These are phyloP conservation scores for Penstemon eatonii DNA, from an alignment of 257 asterid species.

Conservation along the genomic window DNA sequence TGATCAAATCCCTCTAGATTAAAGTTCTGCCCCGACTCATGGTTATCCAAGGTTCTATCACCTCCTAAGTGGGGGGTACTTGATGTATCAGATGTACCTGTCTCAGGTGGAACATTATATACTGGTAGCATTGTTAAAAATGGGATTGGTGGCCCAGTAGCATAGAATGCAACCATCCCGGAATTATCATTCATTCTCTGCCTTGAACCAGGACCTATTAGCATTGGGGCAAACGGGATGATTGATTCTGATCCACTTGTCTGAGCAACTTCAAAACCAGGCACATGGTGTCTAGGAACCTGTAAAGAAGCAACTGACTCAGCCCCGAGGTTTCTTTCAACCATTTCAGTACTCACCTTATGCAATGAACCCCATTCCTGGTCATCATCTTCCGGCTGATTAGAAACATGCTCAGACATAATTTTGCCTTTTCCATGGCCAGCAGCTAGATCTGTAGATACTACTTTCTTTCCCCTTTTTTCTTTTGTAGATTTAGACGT, in stretches of 20 bases:
- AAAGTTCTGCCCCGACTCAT: conserved; percentile 49
- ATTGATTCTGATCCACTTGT: conserved; percentile 72
- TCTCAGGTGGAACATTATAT: conserved; percentile 63
- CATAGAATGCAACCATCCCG: conserved; percentile 76
- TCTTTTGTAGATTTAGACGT: conserved; percentile 44
- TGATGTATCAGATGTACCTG: conserved; percentile 59
- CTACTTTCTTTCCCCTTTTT: conserved; percentile 44
- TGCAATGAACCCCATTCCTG: conserved; percentile 53
- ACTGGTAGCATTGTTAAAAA: conserved; percentile 93
- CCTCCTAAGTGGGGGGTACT: conserved; percentile 56
- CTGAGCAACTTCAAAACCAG: conserved; percentile 69
- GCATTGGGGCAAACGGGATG: conserved; percentile 75
- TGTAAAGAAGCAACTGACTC: conserved; percentile 56
- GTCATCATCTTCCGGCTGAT: conserved; percentile 60
- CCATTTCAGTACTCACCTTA: conserved; percentile 44
- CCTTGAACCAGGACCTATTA: conserved; percentile 64
- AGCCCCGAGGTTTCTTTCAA: conserved; percentile 52
- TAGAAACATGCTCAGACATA: conserved; percentile 46
- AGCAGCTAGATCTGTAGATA: conserved; percentile 32
- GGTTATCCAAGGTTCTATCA: conserved; percentile 48
- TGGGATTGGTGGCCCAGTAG: conserved; percentile 97
- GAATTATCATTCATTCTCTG: conserved; percentile 64
- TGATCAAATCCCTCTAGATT: conserved; percentile 51
- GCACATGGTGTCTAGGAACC: conserved; percentile 50
- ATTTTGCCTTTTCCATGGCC: conserved; percentile 62